Conservation (phyloP, 768 basidiomycete genomes). For the Macrolepiota albuminosa region DNA sequence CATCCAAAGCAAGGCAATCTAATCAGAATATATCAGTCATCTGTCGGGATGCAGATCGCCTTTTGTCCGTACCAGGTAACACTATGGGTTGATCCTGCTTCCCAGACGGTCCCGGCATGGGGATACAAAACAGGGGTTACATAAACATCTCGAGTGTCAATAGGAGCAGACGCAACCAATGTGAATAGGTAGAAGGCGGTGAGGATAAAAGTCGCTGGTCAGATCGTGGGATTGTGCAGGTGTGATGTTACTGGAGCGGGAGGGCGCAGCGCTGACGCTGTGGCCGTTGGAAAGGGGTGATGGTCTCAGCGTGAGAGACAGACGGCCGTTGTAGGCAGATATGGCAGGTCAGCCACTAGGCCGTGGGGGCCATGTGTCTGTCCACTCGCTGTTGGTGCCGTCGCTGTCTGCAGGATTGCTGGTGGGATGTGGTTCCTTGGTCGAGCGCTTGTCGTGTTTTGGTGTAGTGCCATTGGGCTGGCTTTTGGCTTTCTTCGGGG, state of each 20-base stretch:
- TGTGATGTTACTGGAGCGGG: constrained; percentile 18
- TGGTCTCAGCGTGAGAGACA: constrained; percentile 18
- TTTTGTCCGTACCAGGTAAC: constrained; percentile 37
- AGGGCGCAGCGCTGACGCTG: constrained; percentile 11
- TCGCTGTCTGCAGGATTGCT: constrained; percentile 4
- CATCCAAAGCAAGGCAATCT: constrained; percentile 28
- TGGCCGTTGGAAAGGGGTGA: constrained; percentile 22
- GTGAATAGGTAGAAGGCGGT: constrained; percentile 18
- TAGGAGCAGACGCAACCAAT: constrained; percentile 25
- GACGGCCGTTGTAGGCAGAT: constrained; percentile 12
- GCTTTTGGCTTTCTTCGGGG: constrained; percentile 17
- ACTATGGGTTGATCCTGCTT: constrained; percentile 29
- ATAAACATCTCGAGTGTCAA: constrained; percentile 42
- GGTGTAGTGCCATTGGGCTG: constrained; percentile 27
- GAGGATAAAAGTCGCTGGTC: constrained; percentile 10
- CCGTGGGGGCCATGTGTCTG: constrained; percentile 10
- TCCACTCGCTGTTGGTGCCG: constrained; percentile 12
- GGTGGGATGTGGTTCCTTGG: constrained; percentile 6
- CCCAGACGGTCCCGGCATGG: constrained; percentile 31
- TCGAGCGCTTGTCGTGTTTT: constrained; percentile 9
- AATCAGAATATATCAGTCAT: constrained; percentile 1
- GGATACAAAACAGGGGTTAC: constrained; percentile 39
- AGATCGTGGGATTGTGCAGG: constrained; percentile 18
- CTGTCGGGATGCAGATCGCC: neutral
- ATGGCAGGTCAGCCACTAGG: constrained; percentile 12